phyloP scores from a whole-genome alignment of 371 early-diverging fungal species.

The Rhizopus arrhizus region DNA sequence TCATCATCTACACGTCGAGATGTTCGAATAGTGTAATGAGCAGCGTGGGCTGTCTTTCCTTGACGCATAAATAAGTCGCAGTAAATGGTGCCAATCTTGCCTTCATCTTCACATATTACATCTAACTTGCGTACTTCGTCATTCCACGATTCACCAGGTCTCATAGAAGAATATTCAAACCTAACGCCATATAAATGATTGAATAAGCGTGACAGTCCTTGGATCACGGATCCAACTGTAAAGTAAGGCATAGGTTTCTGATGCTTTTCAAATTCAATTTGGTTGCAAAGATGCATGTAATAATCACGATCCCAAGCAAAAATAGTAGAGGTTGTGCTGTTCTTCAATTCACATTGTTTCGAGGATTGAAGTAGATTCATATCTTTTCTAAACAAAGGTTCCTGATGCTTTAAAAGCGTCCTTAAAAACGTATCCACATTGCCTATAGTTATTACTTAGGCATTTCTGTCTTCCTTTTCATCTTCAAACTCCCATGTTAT shows the following conservation, averaged over 20 bases:
- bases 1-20: constrained; percentile 87
- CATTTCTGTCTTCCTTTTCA: background rate
- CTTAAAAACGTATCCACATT: constrained; percentile 84
- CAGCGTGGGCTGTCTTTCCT: constrained; percentile 83
- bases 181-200: constrained; percentile 82
- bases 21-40: constrained; percentile 94
- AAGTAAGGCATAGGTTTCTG: constrained; percentile 63
- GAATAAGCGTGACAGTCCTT: constrained; percentile 83
- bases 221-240: constrained; percentile 85
- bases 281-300: constrained; percentile 53
- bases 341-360: constrained; percentile 35
- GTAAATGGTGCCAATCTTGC: constrained; percentile 87
- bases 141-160: constrained; percentile 86
- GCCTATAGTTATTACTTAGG: constrained; percentile 34
- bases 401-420: constrained; percentile 61
- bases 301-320: constrained; percentile 85
- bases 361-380: constrained; percentile 51
- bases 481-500: background rate
- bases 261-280: constrained; percentile 31
- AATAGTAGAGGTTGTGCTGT: constrained; percentile 21
- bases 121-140: constrained; percentile 84
- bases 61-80: constrained; percentile 84
- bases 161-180: constrained; percentile 67
- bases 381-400: constrained; percentile 55
- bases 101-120: constrained; percentile 83